Percentiles rank a stretch among this genome's conserved stretches.
Conservation (phyloP, 345 rosid species). For the Pseudoturritis turrita region DNA sequence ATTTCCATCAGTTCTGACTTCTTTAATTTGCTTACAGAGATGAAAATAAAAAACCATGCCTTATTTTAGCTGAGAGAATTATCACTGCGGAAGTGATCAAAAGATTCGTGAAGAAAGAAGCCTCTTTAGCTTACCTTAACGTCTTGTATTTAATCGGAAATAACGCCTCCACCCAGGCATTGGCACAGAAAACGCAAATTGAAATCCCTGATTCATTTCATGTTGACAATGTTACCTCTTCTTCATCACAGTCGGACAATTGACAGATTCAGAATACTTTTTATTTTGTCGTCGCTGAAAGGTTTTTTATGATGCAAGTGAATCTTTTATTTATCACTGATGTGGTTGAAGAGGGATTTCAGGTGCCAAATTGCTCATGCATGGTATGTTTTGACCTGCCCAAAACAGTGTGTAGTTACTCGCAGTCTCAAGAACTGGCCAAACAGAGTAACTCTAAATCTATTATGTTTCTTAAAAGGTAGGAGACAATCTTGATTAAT, state of each 20-base stretch:
- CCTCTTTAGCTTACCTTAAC: conserved; percentile 44
- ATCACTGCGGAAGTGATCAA: conserved; percentile 70
- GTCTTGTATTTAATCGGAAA: conserved; percentile 60
- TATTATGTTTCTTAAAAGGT: conserved; percentile 80
- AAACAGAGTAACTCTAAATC: conserved; percentile 56
- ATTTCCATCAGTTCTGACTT: background rate
- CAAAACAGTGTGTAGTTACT: conserved; percentile 70
- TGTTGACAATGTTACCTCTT: conserved; percentile 55
- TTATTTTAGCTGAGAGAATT: conserved; percentile 72
- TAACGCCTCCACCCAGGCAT: conserved; percentile 49
- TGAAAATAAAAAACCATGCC: conserved; percentile 48
- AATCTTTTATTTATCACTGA: conserved; percentile 77
- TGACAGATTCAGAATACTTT: background rate
- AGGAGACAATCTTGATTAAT: background rate
- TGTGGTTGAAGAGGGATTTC: conserved; percentile 70
- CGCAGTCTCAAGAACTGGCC: conserved; percentile 78
- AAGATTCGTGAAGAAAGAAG: conserved; percentile 64
- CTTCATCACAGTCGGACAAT: background rate
- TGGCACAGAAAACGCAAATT: conserved; percentile 48
- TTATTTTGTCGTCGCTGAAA: background rate
- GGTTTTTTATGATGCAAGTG: conserved; percentile 41
- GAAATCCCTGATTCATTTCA: conserved; percentile 57
- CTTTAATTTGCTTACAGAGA: conserved; percentile 42
- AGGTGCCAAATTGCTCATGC: conserved; percentile 63
- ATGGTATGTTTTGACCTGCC: conserved; percentile 82